These are phyloP conservation scores for Tolypocladium amazonense DNA, from an alignment of 2,329 filamentous ascomycete species.

Conservation along the genomic window DNA sequence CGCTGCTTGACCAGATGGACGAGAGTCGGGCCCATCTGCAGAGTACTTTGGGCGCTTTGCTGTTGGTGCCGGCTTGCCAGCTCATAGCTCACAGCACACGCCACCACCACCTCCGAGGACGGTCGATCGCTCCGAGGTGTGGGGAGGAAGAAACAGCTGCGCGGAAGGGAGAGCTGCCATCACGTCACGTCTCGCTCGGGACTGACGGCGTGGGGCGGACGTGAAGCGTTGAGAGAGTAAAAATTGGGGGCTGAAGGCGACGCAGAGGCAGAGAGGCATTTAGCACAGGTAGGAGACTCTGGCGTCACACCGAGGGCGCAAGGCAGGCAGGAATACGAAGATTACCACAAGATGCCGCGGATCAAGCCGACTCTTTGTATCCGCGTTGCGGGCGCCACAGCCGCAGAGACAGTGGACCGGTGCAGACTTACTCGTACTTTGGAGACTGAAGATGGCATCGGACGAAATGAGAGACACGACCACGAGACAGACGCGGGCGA, in stretches of 20 bases:
- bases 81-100: constrained; percentile 4
- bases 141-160: neutral
- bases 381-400: neutral
- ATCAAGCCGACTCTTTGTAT: neutral
- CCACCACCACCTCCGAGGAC: constrained; percentile 4
- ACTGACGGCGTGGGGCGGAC: neutral
- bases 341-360: neutral
- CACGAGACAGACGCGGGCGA: neutral
- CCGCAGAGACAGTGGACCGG: neutral
- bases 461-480: neutral
- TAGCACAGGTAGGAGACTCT: neutral
- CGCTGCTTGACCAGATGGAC: neutral
- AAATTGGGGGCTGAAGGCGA: neutral
- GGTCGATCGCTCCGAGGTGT: constrained; percentile 5
- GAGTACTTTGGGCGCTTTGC: neutral
- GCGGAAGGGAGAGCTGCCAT: neutral
- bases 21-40: neutral
- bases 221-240: neutral
- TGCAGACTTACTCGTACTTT: neutral
- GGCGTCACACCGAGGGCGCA: neutral
- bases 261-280: neutral
- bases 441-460: neutral
- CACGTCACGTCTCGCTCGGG: neutral
- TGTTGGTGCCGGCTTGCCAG: constrained; percentile 1
- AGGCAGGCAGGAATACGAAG: neutral